Base-by-base conservation (phyloP, 352 stramenopile genomes). In the Phytopythium delawarense region DNA sequence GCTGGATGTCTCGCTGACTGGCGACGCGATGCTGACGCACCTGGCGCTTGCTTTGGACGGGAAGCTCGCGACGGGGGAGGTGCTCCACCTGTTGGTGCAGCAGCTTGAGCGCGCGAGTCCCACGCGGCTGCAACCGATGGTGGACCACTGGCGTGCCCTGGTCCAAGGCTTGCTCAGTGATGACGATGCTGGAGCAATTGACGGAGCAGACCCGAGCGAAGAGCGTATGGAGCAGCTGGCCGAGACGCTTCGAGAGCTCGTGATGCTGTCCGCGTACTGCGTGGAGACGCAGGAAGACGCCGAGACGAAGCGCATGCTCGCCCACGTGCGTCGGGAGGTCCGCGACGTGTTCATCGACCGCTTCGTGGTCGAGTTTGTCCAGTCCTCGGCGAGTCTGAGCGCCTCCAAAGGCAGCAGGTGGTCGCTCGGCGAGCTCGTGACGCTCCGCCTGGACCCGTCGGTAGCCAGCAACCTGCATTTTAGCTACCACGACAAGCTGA, bases 31-130 rank as follows among this genome's bases (percentile, higher is more conserved):
- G 32, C 64, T 79, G 8, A 53, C 64, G 6, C 72, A 76, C 30
- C 68, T 95, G 40, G 71, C 74, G 9, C 55, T 79, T 23, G 84
- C 82, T 7, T 73, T 95, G 2, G 87, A 95, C 39, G 81, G 84
- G 34, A 71, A 75, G 34, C 62, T 92, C 8, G 57, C 48, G 8
- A 51, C 70, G 45, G 69, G 79, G 0, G 54, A 63, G n/a, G 67
- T 68, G 12, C 70, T 78, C 30, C 55, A 72, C 32, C 57, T 62
- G 60, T 66, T 89, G 13, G 40, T 78, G 13, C 72, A 63, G 40
- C 71, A 67, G 15, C 64, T 92, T 7, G 59, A 72, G 15, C 63
- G 20, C 21, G 40, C 49, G 1, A 49, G 62, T 0, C 78, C 81
- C 32, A 40, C 60, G 2, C 21, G 74, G 30, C 50, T 81, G 3